Evolutionary conservation across 2,329 filamentous ascomycete species (phyloP).

Genomic region (Coniella vitis): DNA sequence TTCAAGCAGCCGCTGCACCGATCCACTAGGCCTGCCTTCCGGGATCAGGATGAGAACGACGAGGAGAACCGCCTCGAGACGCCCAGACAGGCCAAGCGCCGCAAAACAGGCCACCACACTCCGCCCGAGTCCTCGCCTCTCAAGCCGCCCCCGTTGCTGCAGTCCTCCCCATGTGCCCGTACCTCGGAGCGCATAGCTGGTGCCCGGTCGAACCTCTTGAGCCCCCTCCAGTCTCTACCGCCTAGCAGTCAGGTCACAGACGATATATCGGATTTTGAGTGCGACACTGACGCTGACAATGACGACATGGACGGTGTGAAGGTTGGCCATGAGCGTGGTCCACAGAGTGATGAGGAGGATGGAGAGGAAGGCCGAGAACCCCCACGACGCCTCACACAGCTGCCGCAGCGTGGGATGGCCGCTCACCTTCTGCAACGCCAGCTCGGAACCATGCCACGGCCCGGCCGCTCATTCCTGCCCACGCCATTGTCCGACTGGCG

Average conservation of each 20-base stretch:
- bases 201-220: slow-evolving; percentile 25
- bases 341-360: not conserved
- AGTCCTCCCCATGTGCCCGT: slow-evolving; percentile 20
- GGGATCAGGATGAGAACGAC: slow-evolving; percentile 10
- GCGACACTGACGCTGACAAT: slow-evolving; percentile 24
- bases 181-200: not conserved
- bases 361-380: slow-evolving; percentile 13
- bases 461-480: slow-evolving; percentile 28
- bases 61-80: slow-evolving; percentile 6
- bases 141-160: slow-evolving; percentile 22
- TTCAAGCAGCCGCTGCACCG: slow-evolving; percentile 23
- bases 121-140: slow-evolving; percentile 30
- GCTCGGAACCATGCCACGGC: slow-evolving; percentile 30
- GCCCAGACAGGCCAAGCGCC: slow-evolving; percentile 27
- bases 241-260: slow-evolving; percentile 22
- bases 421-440: slow-evolving; percentile 35
- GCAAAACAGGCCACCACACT: slow-evolving; percentile 33
- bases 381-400: slow-evolving; percentile 23
- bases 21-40: no score
- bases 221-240: slow-evolving; percentile 31
- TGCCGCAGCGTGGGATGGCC: slow-evolving; percentile 29
- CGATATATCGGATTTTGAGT: slow-evolving; percentile 25
- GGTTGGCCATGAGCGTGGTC: not conserved
- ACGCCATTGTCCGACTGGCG: slow-evolving; percentile 34
- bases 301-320: not conserved